Evolutionary conservation across 1,284 basidiomycete genomes (phyloP), one percentile per base, ranked within the genome.

Genomic region (Apiotrichum siamense): DNA sequence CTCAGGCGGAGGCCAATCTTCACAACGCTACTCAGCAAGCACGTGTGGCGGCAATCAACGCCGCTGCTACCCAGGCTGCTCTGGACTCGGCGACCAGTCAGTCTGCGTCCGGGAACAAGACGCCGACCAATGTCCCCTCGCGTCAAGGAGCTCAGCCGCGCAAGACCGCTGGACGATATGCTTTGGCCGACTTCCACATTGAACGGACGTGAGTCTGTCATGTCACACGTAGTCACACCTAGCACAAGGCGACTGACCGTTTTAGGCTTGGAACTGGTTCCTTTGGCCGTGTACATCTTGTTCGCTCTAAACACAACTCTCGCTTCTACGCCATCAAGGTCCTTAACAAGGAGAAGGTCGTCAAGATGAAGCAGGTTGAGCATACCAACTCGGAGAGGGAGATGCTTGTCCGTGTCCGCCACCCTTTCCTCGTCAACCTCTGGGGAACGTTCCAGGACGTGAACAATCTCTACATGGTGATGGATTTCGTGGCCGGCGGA

Each of bases 401-500:
- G 55, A 91, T 98, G 79, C 81, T 98, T 39, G 83, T 87, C 51
- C 81, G 83, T 25, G 88, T 96, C 0, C 84, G 93, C 47, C 92
- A 97, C 72, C 88, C 93, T 3, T 98, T 98, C 76, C 87, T 98
- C 59, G 85, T 98, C 77, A 98, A 97, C 67, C 82, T 98, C 6
- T 98, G 94, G 94, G 96, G 94, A 24, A 88, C 89, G 1, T 98
- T 98, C 76, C 90, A 96, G 64, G 94, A 97, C 65, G 77, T 83
- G 11, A 80, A 87, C 40, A 97, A 97, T 69, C 77, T 98, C 13
- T 99, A 96, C 78, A 97, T 99, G 92, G 93, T 98, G 52, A 97
- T 98, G 94, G 96, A 98, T 76, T 99, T 97, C 70, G 94, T 98
- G 4, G 90, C 92, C 0, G 94, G 94, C 20, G 94, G 94, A 18